A percentile compares a stretch with the other conserved stretches of the same genome.
These are phyloP conservation scores for Trametes coccinea DNA, from an alignment of 768 basidiomycete genomes.

Conservation along the genomic window DNA sequence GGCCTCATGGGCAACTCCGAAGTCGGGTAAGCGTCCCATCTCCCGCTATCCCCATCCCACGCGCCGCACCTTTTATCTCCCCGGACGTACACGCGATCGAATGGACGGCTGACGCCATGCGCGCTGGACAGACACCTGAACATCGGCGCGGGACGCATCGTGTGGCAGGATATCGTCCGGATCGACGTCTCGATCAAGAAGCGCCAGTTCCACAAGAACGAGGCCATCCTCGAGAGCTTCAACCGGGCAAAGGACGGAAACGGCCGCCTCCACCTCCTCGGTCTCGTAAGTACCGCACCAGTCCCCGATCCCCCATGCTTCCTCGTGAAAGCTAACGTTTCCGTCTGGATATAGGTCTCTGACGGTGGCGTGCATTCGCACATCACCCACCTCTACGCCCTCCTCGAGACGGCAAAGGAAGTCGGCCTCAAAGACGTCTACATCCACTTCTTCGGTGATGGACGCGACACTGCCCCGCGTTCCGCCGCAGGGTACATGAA, in stretches of 20 bases:
- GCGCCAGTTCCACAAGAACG: conserved; percentile 78
- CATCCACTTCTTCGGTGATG: conserved; percentile 93
- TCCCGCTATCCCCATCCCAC: neutral
- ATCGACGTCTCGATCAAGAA: conserved; percentile 94
- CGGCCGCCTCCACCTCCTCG: conserved; percentile 86
- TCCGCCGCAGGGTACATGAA: conserved; percentile 78
- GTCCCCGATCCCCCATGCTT: conserved; percentile 2
- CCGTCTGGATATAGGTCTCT: conserved; percentile 56
- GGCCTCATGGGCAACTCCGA: conserved; percentile 98
- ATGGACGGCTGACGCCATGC: neutral
- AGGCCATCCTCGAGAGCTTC: conserved; percentile 68
- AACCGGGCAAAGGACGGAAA: conserved; percentile 79
- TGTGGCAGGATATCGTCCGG: conserved; percentile 97
- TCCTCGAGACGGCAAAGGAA: conserved; percentile 89
- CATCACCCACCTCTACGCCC: conserved; percentile 84
- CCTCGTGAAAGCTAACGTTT: neutral
- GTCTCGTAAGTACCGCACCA: conserved; percentile 54
- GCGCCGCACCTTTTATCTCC: neutral
- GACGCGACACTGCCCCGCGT: conserved; percentile 89
- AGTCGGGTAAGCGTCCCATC: conserved; percentile 69
- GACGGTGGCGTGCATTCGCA: conserved; percentile 98
- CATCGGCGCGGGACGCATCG: conserved; percentile 91
- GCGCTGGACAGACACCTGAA: conserved; percentile 74
- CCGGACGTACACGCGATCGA: neutral
- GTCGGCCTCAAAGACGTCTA: conserved; percentile 82